Percentiles rank a stretch among this genome's conserved stretches.
Conservation (phyloP, 176 grass and related monocot genomes). For the Cocos nucifera region DNA sequence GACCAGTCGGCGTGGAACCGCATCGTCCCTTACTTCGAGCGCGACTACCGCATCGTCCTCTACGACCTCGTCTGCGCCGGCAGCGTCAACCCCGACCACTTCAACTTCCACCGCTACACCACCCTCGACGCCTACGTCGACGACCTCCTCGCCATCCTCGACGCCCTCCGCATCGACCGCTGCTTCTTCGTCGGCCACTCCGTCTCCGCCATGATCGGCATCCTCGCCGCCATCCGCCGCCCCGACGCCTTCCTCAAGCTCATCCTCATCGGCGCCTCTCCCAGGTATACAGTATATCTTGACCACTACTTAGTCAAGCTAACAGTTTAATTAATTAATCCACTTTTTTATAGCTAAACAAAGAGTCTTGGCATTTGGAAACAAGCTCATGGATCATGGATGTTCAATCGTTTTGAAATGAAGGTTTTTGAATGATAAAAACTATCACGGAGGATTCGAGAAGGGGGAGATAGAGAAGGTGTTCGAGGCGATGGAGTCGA, state of each 20-base stretch:
- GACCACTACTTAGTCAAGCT: no score
- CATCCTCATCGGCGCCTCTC: slow-evolving; percentile 74
- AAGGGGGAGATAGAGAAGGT: slow-evolving; percentile 61
- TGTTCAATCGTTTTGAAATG: background rate
- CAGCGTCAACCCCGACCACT: slow-evolving; percentile 92
- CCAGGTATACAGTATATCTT: no score
- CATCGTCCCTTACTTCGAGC: slow-evolving; percentile 68
- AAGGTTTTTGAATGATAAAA: slow-evolving; percentile 78
- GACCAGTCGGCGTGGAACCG: slow-evolving; percentile 96
- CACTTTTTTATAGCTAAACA: no score
- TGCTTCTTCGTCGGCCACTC: slow-evolving; percentile 95
- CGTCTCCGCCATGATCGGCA: slow-evolving; percentile 96
- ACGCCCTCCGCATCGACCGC: slow-evolving; percentile 51
- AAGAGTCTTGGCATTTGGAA: no score
- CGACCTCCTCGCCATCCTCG: slow-evolving; percentile 73
- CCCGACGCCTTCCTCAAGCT: slow-evolving; percentile 89
- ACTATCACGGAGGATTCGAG: slow-evolving; percentile 95
- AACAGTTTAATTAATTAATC: no score
- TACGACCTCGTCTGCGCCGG: slow-evolving; percentile 96
- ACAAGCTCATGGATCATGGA: no score
- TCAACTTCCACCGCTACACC: slow-evolving; percentile 83
- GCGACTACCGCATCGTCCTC: slow-evolving; percentile 77
- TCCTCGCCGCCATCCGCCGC: slow-evolving; percentile 75
- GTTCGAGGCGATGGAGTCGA: slow-evolving; percentile 71
- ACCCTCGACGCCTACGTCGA: slow-evolving; percentile 82